A percentile compares a stretch with the other conserved stretches of the same genome.
These are phyloP conservation scores for Cornus kousa DNA, from an alignment of 148 eudicot genomes.

Conservation along the genomic window DNA sequence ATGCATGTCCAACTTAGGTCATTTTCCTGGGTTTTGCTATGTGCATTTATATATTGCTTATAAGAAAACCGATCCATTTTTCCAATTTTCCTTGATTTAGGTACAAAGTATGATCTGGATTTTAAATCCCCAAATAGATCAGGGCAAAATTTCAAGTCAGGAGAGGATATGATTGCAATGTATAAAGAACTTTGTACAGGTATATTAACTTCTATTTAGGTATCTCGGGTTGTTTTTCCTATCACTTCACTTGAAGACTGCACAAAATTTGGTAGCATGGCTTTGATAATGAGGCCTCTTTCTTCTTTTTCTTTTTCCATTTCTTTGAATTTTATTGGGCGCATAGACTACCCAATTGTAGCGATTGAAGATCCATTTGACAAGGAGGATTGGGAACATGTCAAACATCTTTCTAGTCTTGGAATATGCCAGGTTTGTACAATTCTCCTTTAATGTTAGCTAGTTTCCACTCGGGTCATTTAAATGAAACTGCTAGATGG, in stretches of 20 bases:
- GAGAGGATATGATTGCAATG: constrained; percentile 86
- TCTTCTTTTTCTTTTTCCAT: background rate
- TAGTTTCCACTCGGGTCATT: background rate
- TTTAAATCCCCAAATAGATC: constrained; percentile 70
- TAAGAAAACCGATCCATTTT: constrained; percentile 11
- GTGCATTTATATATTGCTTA: background rate
- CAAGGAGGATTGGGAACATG: constrained; percentile 98
- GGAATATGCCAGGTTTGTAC: constrained; percentile 78
- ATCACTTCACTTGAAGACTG: background rate
- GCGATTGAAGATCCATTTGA: constrained; percentile 97
- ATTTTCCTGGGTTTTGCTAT: background rate
- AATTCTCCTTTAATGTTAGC: background rate
- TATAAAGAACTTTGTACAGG: constrained; percentile 83
- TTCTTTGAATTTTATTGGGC: background rate
- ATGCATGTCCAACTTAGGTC: background rate
- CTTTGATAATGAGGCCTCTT: constrained; percentile 16
- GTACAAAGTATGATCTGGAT: constrained; percentile 93
- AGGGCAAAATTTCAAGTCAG: constrained; percentile 89
- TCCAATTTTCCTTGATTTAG: constrained; percentile 31
- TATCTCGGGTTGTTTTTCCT: constrained; percentile 3
- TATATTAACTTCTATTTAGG: constrained; percentile 24
- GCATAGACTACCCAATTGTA: constrained; percentile 79
- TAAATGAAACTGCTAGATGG: background rate
- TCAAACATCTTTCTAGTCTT: constrained; percentile 59
- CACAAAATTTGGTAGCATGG: background rate